Conservation (phyloP, 139 green algal genomes). For the Trebouxia sp. region DNA sequence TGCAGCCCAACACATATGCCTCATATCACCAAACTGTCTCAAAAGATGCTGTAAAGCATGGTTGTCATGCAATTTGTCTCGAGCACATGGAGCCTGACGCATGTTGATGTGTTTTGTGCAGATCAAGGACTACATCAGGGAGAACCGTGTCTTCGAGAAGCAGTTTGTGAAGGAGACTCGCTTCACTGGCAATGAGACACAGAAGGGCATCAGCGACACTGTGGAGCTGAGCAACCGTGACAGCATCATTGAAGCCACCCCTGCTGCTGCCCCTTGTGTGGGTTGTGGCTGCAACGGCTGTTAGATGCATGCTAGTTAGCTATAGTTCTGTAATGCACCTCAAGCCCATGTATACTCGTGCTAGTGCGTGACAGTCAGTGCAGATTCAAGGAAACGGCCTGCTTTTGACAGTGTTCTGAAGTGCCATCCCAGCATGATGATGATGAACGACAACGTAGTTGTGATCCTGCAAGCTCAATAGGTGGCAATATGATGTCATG, state of each 20-base stretch:
- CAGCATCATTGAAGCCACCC: slow-evolving; percentile 26
- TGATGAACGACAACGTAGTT: background rate
- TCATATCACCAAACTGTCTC: background rate
- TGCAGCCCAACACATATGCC: no score
- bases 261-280: slow-evolving; percentile 15
- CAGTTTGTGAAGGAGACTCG: slow-evolving; percentile 27
- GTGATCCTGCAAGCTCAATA: slow-evolving; percentile 4
- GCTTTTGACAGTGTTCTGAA: background rate
- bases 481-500: background rate
- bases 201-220: slow-evolving; percentile 20
- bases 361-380: no score
- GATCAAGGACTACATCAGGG: slow-evolving; percentile 27
- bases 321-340: background rate
- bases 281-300: background rate
- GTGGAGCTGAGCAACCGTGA: slow-evolving; percentile 25
- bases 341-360: no score
- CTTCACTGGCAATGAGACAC: slow-evolving; percentile 21
- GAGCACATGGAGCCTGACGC: no score
- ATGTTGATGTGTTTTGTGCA: background rate
- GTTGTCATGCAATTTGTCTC: no score
- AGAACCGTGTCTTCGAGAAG: slow-evolving; percentile 28
- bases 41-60: no score
- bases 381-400: background rate
- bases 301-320: background rate
- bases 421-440: no score